Evolutionary conservation across 2,329 filamentous ascomycete genomes (phyloP).

Genomic region (Monosporascus sp.): DNA sequence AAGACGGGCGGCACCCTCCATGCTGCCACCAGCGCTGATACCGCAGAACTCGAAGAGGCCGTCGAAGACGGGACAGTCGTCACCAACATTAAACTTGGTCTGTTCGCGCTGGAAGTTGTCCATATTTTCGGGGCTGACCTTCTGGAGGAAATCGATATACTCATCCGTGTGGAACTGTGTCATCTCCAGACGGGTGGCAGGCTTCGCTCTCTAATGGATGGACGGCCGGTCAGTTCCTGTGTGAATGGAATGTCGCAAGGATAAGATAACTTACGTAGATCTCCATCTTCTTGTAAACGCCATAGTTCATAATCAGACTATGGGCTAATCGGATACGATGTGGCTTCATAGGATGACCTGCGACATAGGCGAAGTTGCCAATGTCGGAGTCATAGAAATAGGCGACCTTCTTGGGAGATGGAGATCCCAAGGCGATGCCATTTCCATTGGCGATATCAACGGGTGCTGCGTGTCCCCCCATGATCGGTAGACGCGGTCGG

Average conservation of each 20-base stretch:
- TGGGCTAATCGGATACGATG: conserved; percentile 94
- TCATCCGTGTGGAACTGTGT: conserved; percentile 91
- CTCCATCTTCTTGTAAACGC: conserved; percentile 94
- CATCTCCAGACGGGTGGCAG: conserved; percentile 84
- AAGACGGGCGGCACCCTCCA: conserved; percentile 87
- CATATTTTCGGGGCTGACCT: conserved; percentile 98
- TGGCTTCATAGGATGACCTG: conserved; percentile 97
- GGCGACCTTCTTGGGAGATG: conserved; percentile 71
- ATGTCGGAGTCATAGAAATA: conserved; percentile 99
- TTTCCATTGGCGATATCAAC: conserved; percentile 51
- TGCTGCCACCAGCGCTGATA: conserved; percentile 87
- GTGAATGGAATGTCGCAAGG: too few relatives aligned
- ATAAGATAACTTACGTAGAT: conserved; percentile 69
- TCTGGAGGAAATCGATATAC: conserved; percentile 91
- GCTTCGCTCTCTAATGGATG: conserved; percentile 65
- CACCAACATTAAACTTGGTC: conserved; percentile 88
- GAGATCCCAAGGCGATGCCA: conserved; percentile 42
- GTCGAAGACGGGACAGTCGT: conserved; percentile 96
- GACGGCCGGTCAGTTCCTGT: conserved; percentile 47
- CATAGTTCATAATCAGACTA: conserved; percentile 93
- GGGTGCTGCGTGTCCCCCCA: conserved; percentile 44
- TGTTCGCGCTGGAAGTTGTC: conserved; percentile 89
- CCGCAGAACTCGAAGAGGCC: conserved; percentile 96
- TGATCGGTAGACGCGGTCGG: conserved; percentile 21
- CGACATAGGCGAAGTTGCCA: conserved; percentile 96